Evolutionary conservation across 164 flowering plant genomes (phyloP).

Genomic region (Magnolia sinica): DNA sequence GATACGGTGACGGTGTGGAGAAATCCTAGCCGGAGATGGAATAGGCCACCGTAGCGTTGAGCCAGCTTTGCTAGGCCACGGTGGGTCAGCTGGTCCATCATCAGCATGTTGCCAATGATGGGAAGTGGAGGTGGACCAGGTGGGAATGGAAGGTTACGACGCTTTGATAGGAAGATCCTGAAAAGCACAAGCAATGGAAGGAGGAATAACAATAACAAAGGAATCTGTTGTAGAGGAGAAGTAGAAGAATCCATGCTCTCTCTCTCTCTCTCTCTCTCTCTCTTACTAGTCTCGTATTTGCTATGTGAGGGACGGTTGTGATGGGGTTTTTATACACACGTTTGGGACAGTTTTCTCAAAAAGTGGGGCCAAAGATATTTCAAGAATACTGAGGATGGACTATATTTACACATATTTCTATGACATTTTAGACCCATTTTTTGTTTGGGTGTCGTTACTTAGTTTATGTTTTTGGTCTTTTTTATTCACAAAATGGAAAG

Average conservation of each 20-base stretch:
- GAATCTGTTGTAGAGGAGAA: background rate
- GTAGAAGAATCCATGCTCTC: background rate
- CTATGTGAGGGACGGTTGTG: no score
- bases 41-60: constrained; percentile 59
- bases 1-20: constrained; percentile 59
- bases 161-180: background rate
- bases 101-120: constrained; percentile 65
- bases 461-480: no score
- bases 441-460: no score
- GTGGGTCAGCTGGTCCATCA: constrained; percentile 83
- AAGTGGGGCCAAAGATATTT: no score
- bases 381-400: no score
- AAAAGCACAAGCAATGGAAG: background rate
- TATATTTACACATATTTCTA: no score
- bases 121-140: constrained; percentile 79
- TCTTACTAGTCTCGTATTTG: no score
- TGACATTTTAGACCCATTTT: no score
- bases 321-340: no score
- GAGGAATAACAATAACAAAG: background rate
- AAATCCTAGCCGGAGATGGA: constrained; percentile 57
- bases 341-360: no score
- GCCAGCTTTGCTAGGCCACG: constrained; percentile 71
- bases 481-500: no score
- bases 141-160: constrained; percentile 44
- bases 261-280: no score